phyloP scores from a whole-genome alignment of 1,284 basidiomycete genomes.

The Cutaneotrichosporon sp. region DNA sequence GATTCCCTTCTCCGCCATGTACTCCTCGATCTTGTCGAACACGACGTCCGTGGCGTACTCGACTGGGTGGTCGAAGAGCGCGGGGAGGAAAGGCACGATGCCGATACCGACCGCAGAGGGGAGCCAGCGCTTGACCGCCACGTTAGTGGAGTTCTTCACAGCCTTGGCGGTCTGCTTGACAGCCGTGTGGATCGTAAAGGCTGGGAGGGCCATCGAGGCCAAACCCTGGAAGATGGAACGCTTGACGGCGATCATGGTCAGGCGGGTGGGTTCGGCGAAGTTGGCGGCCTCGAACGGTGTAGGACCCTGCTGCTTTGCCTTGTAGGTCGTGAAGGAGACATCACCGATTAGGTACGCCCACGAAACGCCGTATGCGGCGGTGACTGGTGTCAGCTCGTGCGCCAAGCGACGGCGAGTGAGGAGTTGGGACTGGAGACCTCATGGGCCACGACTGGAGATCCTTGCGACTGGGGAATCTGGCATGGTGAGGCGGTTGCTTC shows the following conservation, averaged over 20 bases:
- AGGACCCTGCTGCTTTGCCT: slow-evolving; percentile 69
- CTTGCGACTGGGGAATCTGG: no score
- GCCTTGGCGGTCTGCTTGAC: slow-evolving; percentile 66
- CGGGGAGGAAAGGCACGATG: slow-evolving; percentile 73
- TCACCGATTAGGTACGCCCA: slow-evolving; percentile 75
- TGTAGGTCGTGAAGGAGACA: slow-evolving; percentile 87
- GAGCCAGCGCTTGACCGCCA: slow-evolving; percentile 66
- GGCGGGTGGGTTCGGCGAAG: slow-evolving; percentile 68
- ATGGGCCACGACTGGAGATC: no score
- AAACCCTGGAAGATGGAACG: slow-evolving; percentile 81
- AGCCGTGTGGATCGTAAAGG: slow-evolving; percentile 69
- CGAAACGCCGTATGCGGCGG: slow-evolving; percentile 70
- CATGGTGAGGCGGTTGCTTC: no score
- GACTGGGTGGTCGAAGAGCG: slow-evolving; percentile 69
- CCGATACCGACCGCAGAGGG: slow-evolving; percentile 60
- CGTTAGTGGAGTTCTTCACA: slow-evolving; percentile 20
- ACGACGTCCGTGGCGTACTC: slow-evolving; percentile 51
- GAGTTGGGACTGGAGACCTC: no score
- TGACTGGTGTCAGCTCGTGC: slow-evolving; percentile 26
- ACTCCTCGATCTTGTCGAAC: slow-evolving; percentile 52
- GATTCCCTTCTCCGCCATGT: slow-evolving; percentile 23
- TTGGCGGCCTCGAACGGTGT: slow-evolving; percentile 65
- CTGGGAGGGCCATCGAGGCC: slow-evolving; percentile 48
- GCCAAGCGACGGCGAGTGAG: no score
- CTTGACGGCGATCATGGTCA: slow-evolving; percentile 67